These are phyloP conservation scores for Herpetospermum pedunculosum DNA, from an alignment of 306 rosid species.

Conservation along the genomic window DNA sequence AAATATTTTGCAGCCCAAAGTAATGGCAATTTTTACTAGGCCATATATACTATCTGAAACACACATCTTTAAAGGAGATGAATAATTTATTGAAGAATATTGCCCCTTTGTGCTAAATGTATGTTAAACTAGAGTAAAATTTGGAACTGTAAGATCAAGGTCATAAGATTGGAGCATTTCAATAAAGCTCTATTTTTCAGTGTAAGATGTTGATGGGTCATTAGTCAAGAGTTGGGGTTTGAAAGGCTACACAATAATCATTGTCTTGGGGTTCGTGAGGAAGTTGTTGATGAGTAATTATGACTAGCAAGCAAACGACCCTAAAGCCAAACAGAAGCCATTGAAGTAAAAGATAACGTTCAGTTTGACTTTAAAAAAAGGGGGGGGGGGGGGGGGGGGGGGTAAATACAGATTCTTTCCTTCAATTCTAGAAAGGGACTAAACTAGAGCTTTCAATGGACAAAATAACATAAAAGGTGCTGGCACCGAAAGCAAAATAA, in stretches of 20 bases:
- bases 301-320: not conserved
- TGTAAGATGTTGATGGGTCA: slow-evolving; percentile 29
- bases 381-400: too few species aligned
- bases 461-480: not conserved
- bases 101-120: not conserved
- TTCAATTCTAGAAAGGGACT: slow-evolving; percentile 2
- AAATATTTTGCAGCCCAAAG: not conserved
- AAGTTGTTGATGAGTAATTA: slow-evolving; percentile 11
- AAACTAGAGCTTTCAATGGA: not conserved
- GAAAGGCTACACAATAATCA: slow-evolving; percentile 32
- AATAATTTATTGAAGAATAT: not conserved
- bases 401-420: too few species aligned
- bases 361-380: slow-evolving; percentile 2
- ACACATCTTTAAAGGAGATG: not conserved
- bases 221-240: slow-evolving; percentile 20
- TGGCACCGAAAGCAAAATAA: slow-evolving; percentile 14
- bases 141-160: not conserved
- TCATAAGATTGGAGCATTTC: not conserved
- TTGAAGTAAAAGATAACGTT: slow-evolving; percentile 10
- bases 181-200: slow-evolving; percentile 28
- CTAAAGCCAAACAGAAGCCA: slow-evolving; percentile 3
- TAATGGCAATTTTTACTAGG: not conserved
- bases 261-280: slow-evolving; percentile 21
- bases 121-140: not conserved
- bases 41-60: not conserved